These are phyloP conservation scores for Fraxinus xanthoxyloides DNA, from an alignment of 305 asterid species.

Conservation along the genomic window DNA sequence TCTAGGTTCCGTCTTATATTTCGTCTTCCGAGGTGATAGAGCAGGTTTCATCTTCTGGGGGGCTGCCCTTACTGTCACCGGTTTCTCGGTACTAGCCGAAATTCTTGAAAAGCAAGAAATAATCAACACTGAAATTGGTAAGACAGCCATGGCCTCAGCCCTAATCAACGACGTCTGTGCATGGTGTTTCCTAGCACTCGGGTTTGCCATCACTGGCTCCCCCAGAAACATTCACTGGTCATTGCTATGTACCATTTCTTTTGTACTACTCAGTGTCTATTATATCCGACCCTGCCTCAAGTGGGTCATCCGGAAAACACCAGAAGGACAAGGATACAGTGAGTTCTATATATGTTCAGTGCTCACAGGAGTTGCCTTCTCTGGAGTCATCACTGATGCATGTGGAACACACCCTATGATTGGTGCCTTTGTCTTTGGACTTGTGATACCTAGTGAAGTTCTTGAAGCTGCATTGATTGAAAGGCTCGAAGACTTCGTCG, in stretches of 20 bases:
- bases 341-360: constrained; percentile 72
- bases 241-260: constrained; percentile 41
- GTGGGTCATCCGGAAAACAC: constrained; percentile 57
- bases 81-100: constrained; percentile 51
- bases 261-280: constrained; percentile 37
- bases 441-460: constrained; percentile 62
- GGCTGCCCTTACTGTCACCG: constrained; percentile 60
- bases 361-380: constrained; percentile 48
- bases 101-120: constrained; percentile 66
- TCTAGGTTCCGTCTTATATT: constrained; percentile 47
- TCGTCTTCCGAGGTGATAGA: constrained; percentile 19
- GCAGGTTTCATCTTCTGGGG: constrained; percentile 75
- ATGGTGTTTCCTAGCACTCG: constrained; percentile 64
- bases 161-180: constrained; percentile 50
- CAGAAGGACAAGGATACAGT: constrained; percentile 84
- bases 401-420: constrained; percentile 90
- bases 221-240: constrained; percentile 32
- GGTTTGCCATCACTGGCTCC: constrained; percentile 40
- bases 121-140: constrained; percentile 71
- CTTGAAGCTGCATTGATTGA: constrained; percentile 71
- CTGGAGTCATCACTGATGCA: constrained; percentile 59
- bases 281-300: constrained; percentile 56
- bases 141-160: constrained; percentile 57
- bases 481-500: constrained; percentile 69
- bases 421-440: constrained; percentile 81